These are phyloP conservation scores for Schoenoplectus triqueter DNA, from an alignment of 202 grass and related monocot genomes.

Conservation along the genomic window DNA sequence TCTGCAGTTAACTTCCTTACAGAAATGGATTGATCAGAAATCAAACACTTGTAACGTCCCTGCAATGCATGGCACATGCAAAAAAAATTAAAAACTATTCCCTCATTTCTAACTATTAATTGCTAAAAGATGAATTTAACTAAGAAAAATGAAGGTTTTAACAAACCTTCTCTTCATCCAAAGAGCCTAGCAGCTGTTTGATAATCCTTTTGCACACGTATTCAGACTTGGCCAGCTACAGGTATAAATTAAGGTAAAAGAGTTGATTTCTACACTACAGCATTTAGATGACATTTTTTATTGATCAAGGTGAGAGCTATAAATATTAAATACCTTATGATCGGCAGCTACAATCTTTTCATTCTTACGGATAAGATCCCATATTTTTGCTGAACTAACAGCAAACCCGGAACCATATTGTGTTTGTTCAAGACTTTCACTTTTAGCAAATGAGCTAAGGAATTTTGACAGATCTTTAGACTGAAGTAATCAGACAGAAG, in stretches of 20 bases:
- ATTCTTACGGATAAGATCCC: background rate
- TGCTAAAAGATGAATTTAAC: too few relatives aligned
- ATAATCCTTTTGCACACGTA: background rate
- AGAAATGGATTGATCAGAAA: too few relatives aligned
- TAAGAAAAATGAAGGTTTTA: background rate
- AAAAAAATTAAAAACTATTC: too few relatives aligned
- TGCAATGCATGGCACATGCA: too few relatives aligned
- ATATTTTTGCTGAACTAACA: background rate
- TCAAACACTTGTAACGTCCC: too few relatives aligned
- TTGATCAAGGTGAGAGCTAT: too few relatives aligned
- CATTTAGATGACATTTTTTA: background rate
- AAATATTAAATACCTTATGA: constrained; percentile 4
- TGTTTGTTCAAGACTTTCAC: background rate
- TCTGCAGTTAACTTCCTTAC: too few relatives aligned
- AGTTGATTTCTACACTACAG: background rate
- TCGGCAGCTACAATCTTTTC: background rate
- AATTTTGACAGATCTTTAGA: background rate
- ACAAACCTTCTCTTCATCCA: background rate
- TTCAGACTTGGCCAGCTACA: background rate
- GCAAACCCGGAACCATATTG: background rate
- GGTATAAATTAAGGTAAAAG: background rate
- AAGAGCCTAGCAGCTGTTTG: background rate
- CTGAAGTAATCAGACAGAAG: background rate
- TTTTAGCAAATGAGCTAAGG: background rate
- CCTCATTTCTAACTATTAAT: too few relatives aligned